These are phyloP conservation scores for Boletus edulis DNA, from an alignment of 768 basidiomycete species.

Conservation along the genomic window DNA sequence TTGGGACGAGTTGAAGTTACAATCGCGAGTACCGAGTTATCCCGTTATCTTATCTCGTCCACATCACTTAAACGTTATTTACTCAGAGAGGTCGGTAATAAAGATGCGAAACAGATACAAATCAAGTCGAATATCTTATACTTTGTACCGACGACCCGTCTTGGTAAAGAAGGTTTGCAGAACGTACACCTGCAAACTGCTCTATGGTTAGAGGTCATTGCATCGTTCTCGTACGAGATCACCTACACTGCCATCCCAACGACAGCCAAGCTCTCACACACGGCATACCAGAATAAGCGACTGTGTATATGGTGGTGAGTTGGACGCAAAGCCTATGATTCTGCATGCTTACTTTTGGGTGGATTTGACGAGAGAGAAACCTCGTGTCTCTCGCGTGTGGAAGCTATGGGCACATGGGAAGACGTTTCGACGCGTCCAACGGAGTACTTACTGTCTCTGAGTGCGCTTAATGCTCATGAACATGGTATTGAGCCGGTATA, in stretches of 20 bases:
- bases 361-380: conserved; percentile 89
- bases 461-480: conserved; percentile 87
- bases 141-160: conserved; percentile 87
- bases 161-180: conserved; percentile 97
- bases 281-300: conserved; percentile 92
- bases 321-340: neutral
- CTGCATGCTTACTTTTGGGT: conserved; percentile 66
- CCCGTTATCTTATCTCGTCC: conserved; percentile 13
- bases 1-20: neutral
- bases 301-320: conserved; percentile 35
- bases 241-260: conserved; percentile 88
- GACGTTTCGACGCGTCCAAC: neutral
- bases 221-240: neutral
- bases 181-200: conserved; percentile 84
- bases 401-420: conserved; percentile 50
- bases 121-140: conserved; percentile 41
- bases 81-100: neutral
- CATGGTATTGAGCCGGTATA: conserved; percentile 86
- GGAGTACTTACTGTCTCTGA: conserved; percentile 80
- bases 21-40: neutral
- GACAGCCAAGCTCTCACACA: conserved; percentile 75
- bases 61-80: neutral
- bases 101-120: conserved; percentile 7
- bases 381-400: conserved; percentile 91
- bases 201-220: conserved; percentile 6